Percentiles rank a stretch among this genome's conserved stretches.
These are phyloP conservation scores for Protomyces lactucae-debilis DNA, from an alignment of 1,139 yeast species.

Conservation along the genomic window DNA sequence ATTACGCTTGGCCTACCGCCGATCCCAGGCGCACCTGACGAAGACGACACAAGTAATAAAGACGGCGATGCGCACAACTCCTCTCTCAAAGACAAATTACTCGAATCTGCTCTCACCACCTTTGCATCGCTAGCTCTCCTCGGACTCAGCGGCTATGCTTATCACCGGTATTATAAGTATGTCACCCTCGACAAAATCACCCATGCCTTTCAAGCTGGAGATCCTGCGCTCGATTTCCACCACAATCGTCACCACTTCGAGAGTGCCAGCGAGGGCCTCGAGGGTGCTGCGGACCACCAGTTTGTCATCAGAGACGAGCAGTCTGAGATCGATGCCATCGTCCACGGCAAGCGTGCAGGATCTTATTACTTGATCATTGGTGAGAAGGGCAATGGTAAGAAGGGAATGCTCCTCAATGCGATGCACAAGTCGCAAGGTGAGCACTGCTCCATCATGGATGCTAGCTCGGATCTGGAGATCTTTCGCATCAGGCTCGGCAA, in stretches of 20 bases:
- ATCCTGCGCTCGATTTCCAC: conserved; percentile 55
- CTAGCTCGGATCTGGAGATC: conserved; percentile 82
- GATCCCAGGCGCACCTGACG: conserved; percentile 1
- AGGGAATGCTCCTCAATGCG: conserved; percentile 65
- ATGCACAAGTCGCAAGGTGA: conserved; percentile 60
- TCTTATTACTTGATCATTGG: conserved; percentile 70
- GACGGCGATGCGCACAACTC: background rate
- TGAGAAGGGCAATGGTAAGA: conserved; percentile 83
- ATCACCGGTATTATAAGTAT: conserved; percentile 57
- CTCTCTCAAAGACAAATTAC: conserved; percentile 35
- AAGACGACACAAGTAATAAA: background rate
- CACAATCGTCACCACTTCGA: conserved; percentile 10
- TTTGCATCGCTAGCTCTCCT: conserved; percentile 66
- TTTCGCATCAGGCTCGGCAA: conserved; percentile 70
- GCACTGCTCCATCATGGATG: conserved; percentile 70
- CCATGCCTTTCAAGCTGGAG: conserved; percentile 62
- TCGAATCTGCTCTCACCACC: conserved; percentile 71
- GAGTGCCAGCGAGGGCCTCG: background rate
- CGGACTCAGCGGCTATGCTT: conserved; percentile 65
- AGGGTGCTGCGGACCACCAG: conserved; percentile 13
- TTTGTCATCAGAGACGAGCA: conserved; percentile 67
- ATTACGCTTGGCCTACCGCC: conserved; percentile 23
- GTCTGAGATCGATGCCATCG: conserved; percentile 56
- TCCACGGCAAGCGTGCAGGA: conserved; percentile 59
- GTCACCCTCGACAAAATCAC: conserved; percentile 65